Conservation (phyloP, 2,329 filamentous ascomycete genomes). For the Aspergillus puulaauensis region DNA sequence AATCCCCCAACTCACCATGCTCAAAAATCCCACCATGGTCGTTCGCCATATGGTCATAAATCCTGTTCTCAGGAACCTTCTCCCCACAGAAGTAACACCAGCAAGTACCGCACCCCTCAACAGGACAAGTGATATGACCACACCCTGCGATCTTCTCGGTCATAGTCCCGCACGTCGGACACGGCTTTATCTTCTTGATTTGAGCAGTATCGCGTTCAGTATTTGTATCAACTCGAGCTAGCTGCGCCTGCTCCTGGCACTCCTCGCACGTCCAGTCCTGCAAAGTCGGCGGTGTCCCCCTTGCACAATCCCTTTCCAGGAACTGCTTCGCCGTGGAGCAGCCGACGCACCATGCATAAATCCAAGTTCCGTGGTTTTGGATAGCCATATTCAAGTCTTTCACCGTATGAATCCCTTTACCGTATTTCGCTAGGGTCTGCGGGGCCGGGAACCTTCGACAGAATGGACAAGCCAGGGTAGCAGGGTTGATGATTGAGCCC, state of each 20-base stretch:
- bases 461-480: conserved; percentile 52
- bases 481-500: conserved; percentile 48
- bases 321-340: conserved; percentile 46
- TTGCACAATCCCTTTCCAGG: conserved; percentile 47
- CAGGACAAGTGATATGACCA: conserved; percentile 41
- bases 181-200: conserved; percentile 24
- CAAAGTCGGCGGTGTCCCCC: conserved; percentile 40
- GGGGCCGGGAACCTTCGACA: conserved; percentile 47
- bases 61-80: neutral
- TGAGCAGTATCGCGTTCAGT: neutral
- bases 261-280: conserved; percentile 44
- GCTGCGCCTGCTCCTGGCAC: conserved; percentile 27
- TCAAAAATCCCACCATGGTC: conserved; percentile 11
- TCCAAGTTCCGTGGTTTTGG: conserved; percentile 43
- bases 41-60: conserved; percentile 15
- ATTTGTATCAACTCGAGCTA: neutral
- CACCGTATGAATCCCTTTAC: conserved; percentile 39
- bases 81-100: conserved; percentile 22
- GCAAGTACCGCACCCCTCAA: conserved; percentile 14
- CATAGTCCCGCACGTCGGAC: conserved; percentile 38
- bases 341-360: conserved; percentile 50
- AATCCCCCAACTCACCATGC: neutral
- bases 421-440: conserved; percentile 35
- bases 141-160: conserved; percentile 42
- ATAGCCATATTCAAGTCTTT: conserved; percentile 42